These are phyloP conservation scores for Colletotrichum neosansevieriae DNA, from an alignment of 2,329 filamentous ascomycete species.

Conservation along the genomic window DNA sequence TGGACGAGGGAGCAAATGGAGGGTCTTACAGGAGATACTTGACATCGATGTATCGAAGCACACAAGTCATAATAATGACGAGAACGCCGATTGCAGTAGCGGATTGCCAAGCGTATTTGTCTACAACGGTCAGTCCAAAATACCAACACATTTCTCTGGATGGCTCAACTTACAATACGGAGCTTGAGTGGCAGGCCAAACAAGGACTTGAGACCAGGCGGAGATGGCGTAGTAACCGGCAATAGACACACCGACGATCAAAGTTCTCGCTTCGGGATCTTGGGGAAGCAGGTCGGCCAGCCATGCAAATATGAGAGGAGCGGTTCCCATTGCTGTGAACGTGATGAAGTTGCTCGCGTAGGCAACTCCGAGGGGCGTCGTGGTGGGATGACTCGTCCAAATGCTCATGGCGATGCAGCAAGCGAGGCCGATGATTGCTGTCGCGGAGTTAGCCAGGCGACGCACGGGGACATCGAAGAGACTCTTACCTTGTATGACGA, in stretches of 20 bases:
- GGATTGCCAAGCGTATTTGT: conserved; percentile 62
- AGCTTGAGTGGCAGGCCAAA: conserved; percentile 64
- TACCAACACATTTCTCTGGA: not conserved
- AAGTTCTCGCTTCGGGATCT: conserved; percentile 61
- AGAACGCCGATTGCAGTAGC: conserved; percentile 57
- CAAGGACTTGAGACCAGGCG: conserved; percentile 63
- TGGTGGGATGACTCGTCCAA: conserved; percentile 61
- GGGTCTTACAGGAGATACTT: conserved; percentile 48
- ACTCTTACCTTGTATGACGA: conserved; percentile 56
- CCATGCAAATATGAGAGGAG: conserved; percentile 65
- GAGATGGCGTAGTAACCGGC: conserved; percentile 63
- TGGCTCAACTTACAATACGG: conserved; percentile 55
- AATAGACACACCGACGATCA: conserved; percentile 62
- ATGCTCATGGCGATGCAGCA: conserved; percentile 64
- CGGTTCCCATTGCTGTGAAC: conserved; percentile 61
- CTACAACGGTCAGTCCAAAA: conserved; percentile 41
- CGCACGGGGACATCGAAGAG: not conserved
- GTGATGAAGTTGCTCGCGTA: conserved; percentile 66
- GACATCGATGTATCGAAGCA: conserved; percentile 58
- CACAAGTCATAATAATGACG: conserved; percentile 58
- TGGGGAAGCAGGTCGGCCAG: conserved; percentile 61
- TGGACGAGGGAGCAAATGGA: too few species aligned
- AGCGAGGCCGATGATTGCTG: conserved; percentile 58
- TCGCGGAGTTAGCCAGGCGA: not conserved
- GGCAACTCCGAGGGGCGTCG: conserved; percentile 57